Evolutionary conservation across 78 protist genomes (phyloP), one percentile per base, ranked within the genome.

Genomic region (Neovahlkampfia damariscottae): DNA sequence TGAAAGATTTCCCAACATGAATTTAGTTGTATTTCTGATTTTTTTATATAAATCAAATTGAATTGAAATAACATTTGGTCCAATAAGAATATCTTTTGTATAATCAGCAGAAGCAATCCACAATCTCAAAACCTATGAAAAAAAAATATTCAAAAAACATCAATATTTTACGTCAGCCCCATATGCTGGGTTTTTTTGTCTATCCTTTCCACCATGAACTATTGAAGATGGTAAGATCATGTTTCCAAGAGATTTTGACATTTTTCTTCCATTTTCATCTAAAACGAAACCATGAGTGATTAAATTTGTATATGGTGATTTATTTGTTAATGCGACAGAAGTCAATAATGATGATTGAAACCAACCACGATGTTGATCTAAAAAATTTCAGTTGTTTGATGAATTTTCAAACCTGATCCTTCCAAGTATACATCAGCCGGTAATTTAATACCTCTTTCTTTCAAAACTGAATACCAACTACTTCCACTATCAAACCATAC

Each of bases 301-400:
- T 1, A 92, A 78, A 0, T 84, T 70, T 34, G 40, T 74, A 84
- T 72, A 92, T 2, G 96, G 96, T 31, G 86, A 80, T 27, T 9
- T 35, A 2, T 77, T 84, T 67, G 50, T 28, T 0, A 73, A 76
- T 3, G 88, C 84, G 7, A 82, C 79, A 5, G 74, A 41, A 0
- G 93, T 91, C 37, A 93, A 67, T 2, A 92, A 77, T 1, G 89
- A 77, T 7, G 90, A 82, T 80, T 93, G 97, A 90, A 93, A 93
- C 97, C 97, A 93, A 9, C 97, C 97, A 31, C 97, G 88, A 73
- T 93, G 97, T 90, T 93, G 96, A 72, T 89, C 96, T 9, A 82
- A 74, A 7, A 91, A 91, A 19, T 50, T 19, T 19, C 62, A 50
- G 62, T 50, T 19, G 62, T 19, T 50, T 19, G 19, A 19, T 19